Base-by-base conservation (phyloP, 2,329 filamentous ascomycete genomes). In the Fusarium incarnatum region DNA sequence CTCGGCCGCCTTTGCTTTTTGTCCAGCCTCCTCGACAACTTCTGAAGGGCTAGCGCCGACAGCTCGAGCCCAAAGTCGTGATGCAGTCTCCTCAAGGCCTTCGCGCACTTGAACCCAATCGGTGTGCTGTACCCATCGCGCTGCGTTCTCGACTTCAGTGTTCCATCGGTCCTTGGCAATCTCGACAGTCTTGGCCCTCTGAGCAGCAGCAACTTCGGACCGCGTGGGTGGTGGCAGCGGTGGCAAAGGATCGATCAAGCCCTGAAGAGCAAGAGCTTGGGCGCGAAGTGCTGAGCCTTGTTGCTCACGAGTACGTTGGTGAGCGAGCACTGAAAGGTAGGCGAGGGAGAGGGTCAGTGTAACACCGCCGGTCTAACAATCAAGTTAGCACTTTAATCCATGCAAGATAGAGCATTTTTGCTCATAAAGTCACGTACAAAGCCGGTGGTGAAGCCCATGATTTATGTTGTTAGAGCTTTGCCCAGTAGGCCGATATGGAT, bases 81-180 rank as follows among this genome's bases (percentile, higher is more conserved):
- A 80, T 40, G 83, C 78, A 32, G 79, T 77, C 16, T 81, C 81
- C 77, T 91, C 89, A 70, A 89, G 80, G 4, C 81, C 83, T 68
- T 91, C 87, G 56, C 89, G 85, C 56, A 90, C 84, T 55, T 85
- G 84, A 50, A 83, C 81, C 91, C 90, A 93, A 78, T 92, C 87
- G 65, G 86, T 89, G 34, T 81, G 84, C 80, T 94, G 88, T 60
- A 88, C 86, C 85, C 88, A 91, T 62, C 84, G 84, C 58, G 92
- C 90, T 54, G 90, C 85, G 65, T 84, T 84, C 78, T 91, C 87
- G 37, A 95, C 80, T 79, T 95, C 92, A 53, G 86, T 80, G 79
- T 96, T 95, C 92, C 92, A 95, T 64, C 88, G 84, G 75, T 92
- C 90, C 83, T 95, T 95, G 73, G 90, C 85, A 37, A 88, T 83